These are phyloP conservation scores for California macrophylla DNA, from an alignment of 441 rosid genomes.

Conservation along the genomic window DNA sequence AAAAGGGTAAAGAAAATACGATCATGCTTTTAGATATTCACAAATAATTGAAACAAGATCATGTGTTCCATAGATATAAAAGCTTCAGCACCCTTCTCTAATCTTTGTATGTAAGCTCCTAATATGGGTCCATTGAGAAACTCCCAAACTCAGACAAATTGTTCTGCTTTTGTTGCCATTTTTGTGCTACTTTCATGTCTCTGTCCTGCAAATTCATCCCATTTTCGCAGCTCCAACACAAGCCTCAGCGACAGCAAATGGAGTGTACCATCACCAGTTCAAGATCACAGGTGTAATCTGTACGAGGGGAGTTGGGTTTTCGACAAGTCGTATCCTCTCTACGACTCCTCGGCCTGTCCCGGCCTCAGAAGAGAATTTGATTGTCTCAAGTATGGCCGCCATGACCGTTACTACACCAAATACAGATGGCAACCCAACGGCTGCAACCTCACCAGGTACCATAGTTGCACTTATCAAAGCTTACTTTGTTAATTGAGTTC, in stretches of 20 bases:
- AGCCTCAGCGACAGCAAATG: too few relatives aligned
- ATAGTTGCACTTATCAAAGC: too few relatives aligned
- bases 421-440: slow-evolving; percentile 36
- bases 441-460: slow-evolving; percentile 34
- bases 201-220: slow-evolving; percentile 2
- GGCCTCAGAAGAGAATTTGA: slow-evolving; percentile 33
- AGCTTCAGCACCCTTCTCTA: too few relatives aligned
- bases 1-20: too few relatives aligned
- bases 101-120: not conserved
- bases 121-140: slow-evolving; percentile 14
- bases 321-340: slow-evolving; percentile 31
- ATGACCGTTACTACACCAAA: slow-evolving; percentile 26
- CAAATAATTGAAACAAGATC: too few relatives aligned
- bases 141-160: slow-evolving; percentile 3
- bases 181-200: slow-evolving; percentile 6
- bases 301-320: slow-evolving; percentile 35
- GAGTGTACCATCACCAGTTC: too few relatives aligned
- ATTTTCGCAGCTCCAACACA: not conserved
- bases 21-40: too few relatives aligned
- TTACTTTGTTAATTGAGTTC: too few relatives aligned
- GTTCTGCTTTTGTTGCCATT: not conserved
- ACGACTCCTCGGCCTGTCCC: slow-evolving; percentile 28
- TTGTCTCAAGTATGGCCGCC: slow-evolving; percentile 37
- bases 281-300: slow-evolving; percentile 20
- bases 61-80: too few relatives aligned